Base-by-base conservation (phyloP, 106 monocot genomes). In the Alisma plantagoaquatica region DNA sequence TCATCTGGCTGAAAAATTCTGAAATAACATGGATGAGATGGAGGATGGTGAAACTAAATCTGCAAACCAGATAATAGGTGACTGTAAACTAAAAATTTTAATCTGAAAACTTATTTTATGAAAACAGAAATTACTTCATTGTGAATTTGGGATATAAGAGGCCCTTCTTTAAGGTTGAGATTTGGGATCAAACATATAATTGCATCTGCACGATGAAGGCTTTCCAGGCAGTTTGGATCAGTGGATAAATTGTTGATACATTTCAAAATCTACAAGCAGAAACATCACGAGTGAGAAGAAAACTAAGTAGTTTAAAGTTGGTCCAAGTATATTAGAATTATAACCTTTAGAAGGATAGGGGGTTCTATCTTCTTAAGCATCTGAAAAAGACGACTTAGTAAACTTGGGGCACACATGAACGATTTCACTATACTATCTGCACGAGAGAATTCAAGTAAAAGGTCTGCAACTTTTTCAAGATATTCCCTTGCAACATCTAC, bases 341-440 rank as follows among this genome's bases (percentile, higher is more conserved):
- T 56, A 8, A 86, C 86, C 74, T 86, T 86, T 54, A 81, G 45
- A 56, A 86, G 74, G 57, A 86, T 77, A 45, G 71, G 86, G 54
- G 77, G 81, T 32, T 86, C 81, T 49, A 81, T 86, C 60, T 81
- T 86, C 41, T 86, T 81, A 57, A 86, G 81, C 86, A 86, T 86
- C 60, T 86, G 86, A 51, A 86, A 81, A 59, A 86, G 80, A 12
- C 86, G 73, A 43, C 51, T 42, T 27, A 86, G 72, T 62, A 86
- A 58, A 44, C 77, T 81, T 64, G 74, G 86, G 30, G 52, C 75
- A 41, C 77, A 86, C 81, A 86, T 77, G 33, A 67, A 66, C 10
- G 66, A 51, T 61, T 86, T 86, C 19, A 81, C 86, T 10, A 65
- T 63, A 51, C 62, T 61, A 60, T 81, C 81, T 43, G 81, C 77